Conservation (phyloP, 2,329 filamentous ascomycete species). For the Colletotrichum camelliae region DNA sequence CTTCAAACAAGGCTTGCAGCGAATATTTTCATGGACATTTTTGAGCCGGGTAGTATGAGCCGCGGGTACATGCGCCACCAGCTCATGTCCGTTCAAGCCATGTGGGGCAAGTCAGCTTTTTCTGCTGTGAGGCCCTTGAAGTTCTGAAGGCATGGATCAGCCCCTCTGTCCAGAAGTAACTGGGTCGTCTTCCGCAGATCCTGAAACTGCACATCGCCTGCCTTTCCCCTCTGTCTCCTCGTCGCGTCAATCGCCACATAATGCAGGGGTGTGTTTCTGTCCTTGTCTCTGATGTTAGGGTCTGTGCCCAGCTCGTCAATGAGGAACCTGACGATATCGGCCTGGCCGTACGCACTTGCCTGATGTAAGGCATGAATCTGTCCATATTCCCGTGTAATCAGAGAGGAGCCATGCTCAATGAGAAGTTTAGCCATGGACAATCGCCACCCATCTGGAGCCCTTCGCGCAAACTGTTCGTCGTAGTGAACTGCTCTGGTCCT, state of each 20-base stretch:
- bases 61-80: no score
- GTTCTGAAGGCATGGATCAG: neutral
- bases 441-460: neutral
- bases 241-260: neutral
- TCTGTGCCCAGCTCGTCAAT: neutral
- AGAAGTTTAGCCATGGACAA: neutral
- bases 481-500: neutral
- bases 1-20: no score
- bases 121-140: neutral
- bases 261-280: neutral
- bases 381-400: neutral
- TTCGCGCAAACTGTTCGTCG: neutral
- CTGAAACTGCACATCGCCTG: neutral
- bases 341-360: neutral
- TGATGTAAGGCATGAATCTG: neutral
- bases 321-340: neutral
- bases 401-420: neutral
- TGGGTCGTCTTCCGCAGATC: neutral
- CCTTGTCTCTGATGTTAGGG: neutral
- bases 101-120: accelerated
- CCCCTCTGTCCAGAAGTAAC: neutral
- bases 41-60: no score
- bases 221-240: neutral
- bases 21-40: no score
- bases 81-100: neutral